phyloP scores from a whole-genome alignment of 345 rosid genomes.

The Gynandropsis gynandra region DNA sequence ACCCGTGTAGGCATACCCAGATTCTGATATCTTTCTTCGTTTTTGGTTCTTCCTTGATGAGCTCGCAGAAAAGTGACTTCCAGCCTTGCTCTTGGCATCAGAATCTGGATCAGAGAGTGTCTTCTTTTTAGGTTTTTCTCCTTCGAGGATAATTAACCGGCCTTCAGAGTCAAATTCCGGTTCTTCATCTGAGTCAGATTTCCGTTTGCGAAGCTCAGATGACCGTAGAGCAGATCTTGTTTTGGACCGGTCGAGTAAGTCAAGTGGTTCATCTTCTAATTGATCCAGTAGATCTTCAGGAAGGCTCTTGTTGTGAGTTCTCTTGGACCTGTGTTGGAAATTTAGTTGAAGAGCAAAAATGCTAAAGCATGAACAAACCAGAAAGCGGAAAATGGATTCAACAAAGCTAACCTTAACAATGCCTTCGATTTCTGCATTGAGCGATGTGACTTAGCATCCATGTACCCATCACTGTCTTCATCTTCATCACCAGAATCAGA shows the following conservation, averaged over 20 bases:
- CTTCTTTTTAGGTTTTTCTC: constrained; percentile 42
- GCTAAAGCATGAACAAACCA: constrained; percentile 9
- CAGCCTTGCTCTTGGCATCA: constrained; percentile 55
- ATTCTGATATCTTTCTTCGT: constrained; percentile 57
- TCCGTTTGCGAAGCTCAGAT: constrained; percentile 44
- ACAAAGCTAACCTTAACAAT: constrained; percentile 43
- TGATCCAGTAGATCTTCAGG: constrained; percentile 62
- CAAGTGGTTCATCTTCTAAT: constrained; percentile 86
- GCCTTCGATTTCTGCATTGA: constrained; percentile 42
- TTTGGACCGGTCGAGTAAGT: constrained; percentile 68
- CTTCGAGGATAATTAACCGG: constrained; percentile 55
- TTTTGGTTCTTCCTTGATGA: constrained; percentile 57
- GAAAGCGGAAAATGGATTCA: constrained; percentile 4
- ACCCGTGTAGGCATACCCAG: constrained; percentile 89
- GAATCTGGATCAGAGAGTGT: constrained; percentile 34
- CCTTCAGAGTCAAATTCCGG: constrained; percentile 80
- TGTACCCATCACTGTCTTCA: constrained; percentile 48
- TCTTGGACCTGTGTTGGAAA: constrained; percentile 42
- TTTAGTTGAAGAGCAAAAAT: constrained; percentile 1
- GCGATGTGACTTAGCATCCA: constrained; percentile 38
- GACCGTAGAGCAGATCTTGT: constrained; percentile 74
- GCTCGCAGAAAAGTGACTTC: constrained; percentile 35
- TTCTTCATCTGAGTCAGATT: constrained; percentile 72
- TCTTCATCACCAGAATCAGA: constrained; percentile 73
- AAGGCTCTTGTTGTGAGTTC: constrained; percentile 48